Percentiles rank a stretch among this genome's conserved stretches.
Conservation (phyloP, 2,329 filamentous ascomycete genomes). For the Macroventuria anomochaeta region DNA sequence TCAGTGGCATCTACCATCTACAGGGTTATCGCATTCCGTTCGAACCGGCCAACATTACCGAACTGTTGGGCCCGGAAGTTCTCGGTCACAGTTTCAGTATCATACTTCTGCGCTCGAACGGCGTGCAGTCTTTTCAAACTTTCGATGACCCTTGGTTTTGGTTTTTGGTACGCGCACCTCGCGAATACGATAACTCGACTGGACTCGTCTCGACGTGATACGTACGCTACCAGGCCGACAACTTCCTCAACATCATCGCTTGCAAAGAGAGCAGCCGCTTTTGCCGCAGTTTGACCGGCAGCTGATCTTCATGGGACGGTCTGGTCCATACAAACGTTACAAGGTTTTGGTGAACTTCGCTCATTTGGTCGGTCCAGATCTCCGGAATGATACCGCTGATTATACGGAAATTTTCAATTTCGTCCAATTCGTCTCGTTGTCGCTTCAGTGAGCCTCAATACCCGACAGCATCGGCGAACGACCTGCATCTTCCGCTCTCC, state of each 20-base stretch:
- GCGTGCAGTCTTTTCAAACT: not conserved
- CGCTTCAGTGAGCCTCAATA: not conserved
- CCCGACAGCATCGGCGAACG: not conserved
- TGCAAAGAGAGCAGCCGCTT: slow-evolving; percentile 1
- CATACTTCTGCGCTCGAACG: slow-evolving; percentile 1
- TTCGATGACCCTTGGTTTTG: slow-evolving; percentile 6
- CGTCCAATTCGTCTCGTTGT: not conserved
- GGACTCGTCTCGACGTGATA: not conserved
- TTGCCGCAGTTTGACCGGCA: not conserved
- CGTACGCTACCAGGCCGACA: not conserved
- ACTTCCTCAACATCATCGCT: slow-evolving; percentile 2
- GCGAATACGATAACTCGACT: not conserved
- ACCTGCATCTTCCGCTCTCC: not conserved
- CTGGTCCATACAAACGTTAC: not conserved
- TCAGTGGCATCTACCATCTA: slow-evolving; percentile 2
- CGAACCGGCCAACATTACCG: not conserved
- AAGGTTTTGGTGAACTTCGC: not conserved
- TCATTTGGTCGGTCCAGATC: not conserved
- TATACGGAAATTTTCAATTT: not conserved
- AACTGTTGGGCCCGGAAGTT: not conserved
- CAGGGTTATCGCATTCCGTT: not conserved
- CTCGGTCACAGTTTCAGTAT: not conserved
- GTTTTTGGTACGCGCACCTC: not conserved
- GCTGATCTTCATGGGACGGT: not conserved
- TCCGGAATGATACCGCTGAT: not conserved